A percentile compares a stretch with the other conserved stretches of the same genome.
phyloP scores from a whole-genome alignment of 2,329 filamentous ascomycete genomes.

The Trichoderma afroharzianum region DNA sequence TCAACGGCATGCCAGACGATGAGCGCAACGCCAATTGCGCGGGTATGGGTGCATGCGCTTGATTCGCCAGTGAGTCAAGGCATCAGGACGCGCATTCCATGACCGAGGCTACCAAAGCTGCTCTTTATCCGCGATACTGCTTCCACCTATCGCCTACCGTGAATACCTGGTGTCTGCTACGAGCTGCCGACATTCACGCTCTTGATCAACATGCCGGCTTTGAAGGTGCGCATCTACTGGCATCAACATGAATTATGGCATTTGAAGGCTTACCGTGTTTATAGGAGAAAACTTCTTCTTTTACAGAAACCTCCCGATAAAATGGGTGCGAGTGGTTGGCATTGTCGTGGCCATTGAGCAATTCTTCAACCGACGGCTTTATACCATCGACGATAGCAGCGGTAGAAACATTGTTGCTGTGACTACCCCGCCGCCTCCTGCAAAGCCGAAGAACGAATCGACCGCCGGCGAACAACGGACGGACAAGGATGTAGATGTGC shows the following conservation, averaged over 20 bases:
- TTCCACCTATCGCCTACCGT: conserved; percentile 60
- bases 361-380: conserved; percentile 44
- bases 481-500: not conserved
- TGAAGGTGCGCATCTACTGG: conserved; percentile 42
- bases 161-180: conserved; percentile 57
- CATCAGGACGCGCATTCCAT: conserved; percentile 45
- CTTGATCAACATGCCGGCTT: conserved; percentile 49
- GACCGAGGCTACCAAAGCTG: conserved; percentile 37
- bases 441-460: not conserved
- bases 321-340: conserved; percentile 69
- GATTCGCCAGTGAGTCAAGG: conserved; percentile 5
- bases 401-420: conserved; percentile 52
- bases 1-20: not conserved
- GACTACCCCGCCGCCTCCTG: not conserved
- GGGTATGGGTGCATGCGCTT: conserved; percentile 1
- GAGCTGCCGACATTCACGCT: conserved; percentile 45
- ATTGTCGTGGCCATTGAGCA: conserved; percentile 63
- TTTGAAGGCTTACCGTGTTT: not conserved
- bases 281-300: conserved; percentile 58
- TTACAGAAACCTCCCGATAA: conserved; percentile 69
- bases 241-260: not conserved
- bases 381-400: conserved; percentile 63
- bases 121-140: conserved; percentile 59
- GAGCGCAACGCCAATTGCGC: not conserved
- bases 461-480: not conserved